Evolutionary conservation across 176 grass and related monocot species (phyloP), one percentile per base, ranked within the genome.

Genomic region (Oryza nivara): DNA sequence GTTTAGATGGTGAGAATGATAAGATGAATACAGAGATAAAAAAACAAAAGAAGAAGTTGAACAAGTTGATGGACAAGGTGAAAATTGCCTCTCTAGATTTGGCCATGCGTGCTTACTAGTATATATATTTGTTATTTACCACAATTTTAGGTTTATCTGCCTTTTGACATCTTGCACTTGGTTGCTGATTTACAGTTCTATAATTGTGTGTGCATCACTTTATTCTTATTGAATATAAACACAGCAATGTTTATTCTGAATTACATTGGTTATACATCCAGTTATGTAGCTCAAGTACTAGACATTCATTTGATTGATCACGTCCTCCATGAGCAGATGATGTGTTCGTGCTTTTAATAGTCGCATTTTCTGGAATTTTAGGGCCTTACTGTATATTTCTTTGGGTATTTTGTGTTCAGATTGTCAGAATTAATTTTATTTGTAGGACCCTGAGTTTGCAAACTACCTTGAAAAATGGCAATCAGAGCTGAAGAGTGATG

Each of bases 391-490:
- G 20, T 38, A 45, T 16, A 11, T 68, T 68, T 12, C 15, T 82
- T 68, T 34, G 20, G 36, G 20, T 63, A n/a, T 63, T 68, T 67
- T 79, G 36, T 79, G 46, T 63, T n/a, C 63, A 16, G 56, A 74
- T 75, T 80, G 23, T 64, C 9, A 87, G 6, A 79, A 51, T 32
- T 76, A 14, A 13, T 86, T 79, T 46, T 84, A 44, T 94, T 86
- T 76, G 47, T 90, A 98, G 95, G 95, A 95, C 76, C 88, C 88
- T 84, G 67, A 93, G 73, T 98, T 95, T 87, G 87, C 65, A 65
- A 90, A 88, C 25, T 93, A 95, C 65, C 80, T 98, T 67, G 69
- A 88, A 64, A 95, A 82, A 70, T 86, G 89, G 85, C 79, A 67
- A 68, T 74, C 45, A 11, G 86, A 90, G 47, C 73, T 88, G 75